phyloP scores from a whole-genome alignment of 257 asterid genomes.

The Eustoma russellianum region DNA sequence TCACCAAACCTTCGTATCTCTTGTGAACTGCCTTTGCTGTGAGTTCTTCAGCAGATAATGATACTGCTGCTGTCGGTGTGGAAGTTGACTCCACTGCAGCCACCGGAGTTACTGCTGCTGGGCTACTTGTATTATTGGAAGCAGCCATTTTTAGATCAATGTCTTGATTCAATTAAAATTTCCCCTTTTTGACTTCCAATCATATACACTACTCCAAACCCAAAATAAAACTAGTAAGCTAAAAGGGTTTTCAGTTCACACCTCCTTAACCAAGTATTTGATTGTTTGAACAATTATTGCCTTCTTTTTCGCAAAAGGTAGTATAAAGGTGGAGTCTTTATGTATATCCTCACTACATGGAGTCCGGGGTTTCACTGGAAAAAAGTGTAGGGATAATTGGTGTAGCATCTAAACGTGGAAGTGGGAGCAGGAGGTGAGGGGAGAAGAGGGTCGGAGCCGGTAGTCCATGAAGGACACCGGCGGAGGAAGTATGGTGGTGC shows the following conservation, averaged over 20 bases:
- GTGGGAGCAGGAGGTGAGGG: slow-evolving; percentile 13
- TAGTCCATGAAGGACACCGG: slow-evolving; percentile 42
- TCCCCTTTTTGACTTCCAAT: too few species aligned
- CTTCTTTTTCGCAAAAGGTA: too few species aligned
- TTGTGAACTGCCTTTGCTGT: slow-evolving; percentile 81
- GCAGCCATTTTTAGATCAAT: slow-evolving; percentile 34
- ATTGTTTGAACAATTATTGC: too few species aligned
- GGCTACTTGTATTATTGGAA: slow-evolving; percentile 20
- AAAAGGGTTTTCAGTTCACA: too few species aligned
- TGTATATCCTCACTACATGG: too few species aligned
- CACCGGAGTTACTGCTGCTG: too few species aligned
- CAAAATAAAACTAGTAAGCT: too few species aligned
- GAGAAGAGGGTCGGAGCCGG: slow-evolving; percentile 5
- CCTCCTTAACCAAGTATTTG: too few species aligned
- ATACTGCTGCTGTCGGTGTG: background rate
- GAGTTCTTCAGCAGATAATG: slow-evolving; percentile 41
- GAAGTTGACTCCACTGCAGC: slow-evolving; percentile 22
- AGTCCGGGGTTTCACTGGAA: too few species aligned
- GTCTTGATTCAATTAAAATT: too few species aligned
- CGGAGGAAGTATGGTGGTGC: slow-evolving; percentile 26
- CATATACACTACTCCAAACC: too few species aligned
- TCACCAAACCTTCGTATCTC: slow-evolving; percentile 74
- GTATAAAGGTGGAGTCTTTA: too few species aligned
- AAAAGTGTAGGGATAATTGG: background rate
- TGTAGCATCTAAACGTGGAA: slow-evolving; percentile 17